These are phyloP conservation scores for Diplodia mutila DNA, from an alignment of 2,329 filamentous ascomycete genomes.

Conservation along the genomic window DNA sequence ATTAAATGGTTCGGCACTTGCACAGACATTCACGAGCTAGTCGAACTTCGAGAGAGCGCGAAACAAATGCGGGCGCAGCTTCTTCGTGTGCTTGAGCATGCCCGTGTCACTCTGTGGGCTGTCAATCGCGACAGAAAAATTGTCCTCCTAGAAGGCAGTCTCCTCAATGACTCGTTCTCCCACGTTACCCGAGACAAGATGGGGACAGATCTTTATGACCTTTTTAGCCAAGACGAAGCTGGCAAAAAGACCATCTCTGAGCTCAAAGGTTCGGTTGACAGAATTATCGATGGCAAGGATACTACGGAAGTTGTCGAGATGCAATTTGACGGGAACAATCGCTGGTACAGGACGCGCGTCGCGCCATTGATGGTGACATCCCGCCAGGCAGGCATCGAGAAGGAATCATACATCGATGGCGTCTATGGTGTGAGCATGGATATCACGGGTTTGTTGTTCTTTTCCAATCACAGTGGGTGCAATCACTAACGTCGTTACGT, in stretches of 20 bases:
- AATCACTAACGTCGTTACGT: neutral
- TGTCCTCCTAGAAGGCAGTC: conserved; percentile 71
- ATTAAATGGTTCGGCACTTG: conserved; percentile 82
- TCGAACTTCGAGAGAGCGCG: conserved; percentile 68
- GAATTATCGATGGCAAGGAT: conserved; percentile 65
- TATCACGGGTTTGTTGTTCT: conserved; percentile 55
- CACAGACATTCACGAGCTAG: conserved; percentile 76
- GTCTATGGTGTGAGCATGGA: conserved; percentile 82
- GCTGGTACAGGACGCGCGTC: conserved; percentile 73
- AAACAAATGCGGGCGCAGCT: conserved; percentile 71
- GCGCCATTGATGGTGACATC: conserved; percentile 66
- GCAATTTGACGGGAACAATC: conserved; percentile 58
- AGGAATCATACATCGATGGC: conserved; percentile 64
- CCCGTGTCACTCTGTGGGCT: conserved; percentile 75
- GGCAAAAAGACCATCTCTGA: conserved; percentile 38
- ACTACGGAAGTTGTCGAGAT: conserved; percentile 68
- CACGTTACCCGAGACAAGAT: conserved; percentile 51
- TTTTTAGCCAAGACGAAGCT: conserved; percentile 53
- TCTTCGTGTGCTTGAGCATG: conserved; percentile 72
- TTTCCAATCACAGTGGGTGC: neutral
- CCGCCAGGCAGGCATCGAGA: conserved; percentile 55
- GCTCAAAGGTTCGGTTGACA: conserved; percentile 63
- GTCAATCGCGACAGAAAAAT: conserved; percentile 65
- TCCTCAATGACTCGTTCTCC: conserved; percentile 35
- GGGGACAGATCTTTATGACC: conserved; percentile 66